phyloP scores from a whole-genome alignment of 371 early-diverging fungal genomes.

The Mucor piriformis region DNA sequence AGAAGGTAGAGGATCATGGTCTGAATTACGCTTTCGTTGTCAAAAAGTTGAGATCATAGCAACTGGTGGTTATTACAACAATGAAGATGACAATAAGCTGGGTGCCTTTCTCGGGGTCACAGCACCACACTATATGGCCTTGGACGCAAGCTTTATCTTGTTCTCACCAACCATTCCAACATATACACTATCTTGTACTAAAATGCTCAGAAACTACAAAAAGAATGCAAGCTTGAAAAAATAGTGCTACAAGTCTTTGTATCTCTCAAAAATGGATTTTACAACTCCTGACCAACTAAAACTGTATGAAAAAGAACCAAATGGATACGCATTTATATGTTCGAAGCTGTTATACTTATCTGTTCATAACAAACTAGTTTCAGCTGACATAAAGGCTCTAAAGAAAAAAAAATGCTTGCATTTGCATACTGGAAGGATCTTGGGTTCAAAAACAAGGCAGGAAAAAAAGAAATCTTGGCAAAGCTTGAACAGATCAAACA shows the following conservation, averaged over 20 bases:
- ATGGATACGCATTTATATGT: neutral
- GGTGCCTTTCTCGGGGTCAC: neutral
- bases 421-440: neutral
- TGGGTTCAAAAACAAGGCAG: neutral
- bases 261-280: neutral
- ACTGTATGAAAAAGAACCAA: neutral
- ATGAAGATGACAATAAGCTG: neutral
- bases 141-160: neutral
- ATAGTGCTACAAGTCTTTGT: neutral
- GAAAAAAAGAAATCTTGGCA: neutral
- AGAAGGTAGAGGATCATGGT: neutral
- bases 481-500: neutral
- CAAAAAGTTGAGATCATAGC: neutral
- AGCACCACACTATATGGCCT: neutral
- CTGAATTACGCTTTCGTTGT: neutral
- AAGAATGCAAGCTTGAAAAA: neutral
- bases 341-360: neutral
- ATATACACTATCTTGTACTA: neutral
- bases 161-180: neutral
- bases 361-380: neutral
- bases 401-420: neutral
- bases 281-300: neutral
- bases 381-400: neutral
- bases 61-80: neutral
- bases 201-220: neutral